Evolutionary conservation across 306 rosid species (phyloP).

Genomic region (Cicer cuneatum): DNA sequence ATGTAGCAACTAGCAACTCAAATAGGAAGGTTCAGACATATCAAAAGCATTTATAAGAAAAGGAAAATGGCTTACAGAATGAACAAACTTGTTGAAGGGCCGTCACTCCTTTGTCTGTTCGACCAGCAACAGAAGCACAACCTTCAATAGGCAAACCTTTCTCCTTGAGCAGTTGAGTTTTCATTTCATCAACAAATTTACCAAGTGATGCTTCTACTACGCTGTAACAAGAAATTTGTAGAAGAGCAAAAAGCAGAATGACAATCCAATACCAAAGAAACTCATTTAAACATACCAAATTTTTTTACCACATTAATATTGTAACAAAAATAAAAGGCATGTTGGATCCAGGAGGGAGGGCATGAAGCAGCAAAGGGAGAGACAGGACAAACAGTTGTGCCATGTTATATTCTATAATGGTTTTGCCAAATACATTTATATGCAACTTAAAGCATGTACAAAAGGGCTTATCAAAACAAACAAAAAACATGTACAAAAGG

Average conservation of each 20-base stretch:
- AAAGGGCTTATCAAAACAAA: not conserved
- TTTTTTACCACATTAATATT: not conserved
- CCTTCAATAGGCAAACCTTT: slow-evolving; percentile 83
- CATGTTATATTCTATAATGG: not conserved
- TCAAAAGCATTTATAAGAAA: slow-evolving; percentile 22
- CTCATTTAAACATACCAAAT: not conserved
- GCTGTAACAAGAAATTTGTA: slow-evolving; percentile 51
- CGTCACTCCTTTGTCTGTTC: slow-evolving; percentile 98
- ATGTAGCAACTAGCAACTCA: not conserved
- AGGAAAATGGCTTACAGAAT: slow-evolving; percentile 68
- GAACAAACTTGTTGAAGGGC: slow-evolving; percentile 91
- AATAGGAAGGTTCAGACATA: not conserved
- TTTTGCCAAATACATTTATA: not conserved
- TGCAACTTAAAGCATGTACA: not conserved
- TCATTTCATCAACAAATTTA: slow-evolving; percentile 85
- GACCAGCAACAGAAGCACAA: slow-evolving; percentile 84
- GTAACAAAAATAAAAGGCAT: not conserved
- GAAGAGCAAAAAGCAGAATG: slow-evolving; percentile 37
- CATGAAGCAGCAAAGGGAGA: slow-evolving; percentile 27
- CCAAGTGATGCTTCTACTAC: slow-evolving; percentile 72
- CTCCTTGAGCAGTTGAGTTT: slow-evolving; percentile 65
- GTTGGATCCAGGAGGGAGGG: not conserved
- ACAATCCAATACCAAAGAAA: slow-evolving; percentile 18
- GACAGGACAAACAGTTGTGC: slow-evolving; percentile 14
- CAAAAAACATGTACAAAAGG: too few relatives aligned